Evolutionary conservation across 2,329 filamentous ascomycete species (phyloP), one percentile per base, ranked within the genome.

Genomic region (Alternaria triticina): DNA sequence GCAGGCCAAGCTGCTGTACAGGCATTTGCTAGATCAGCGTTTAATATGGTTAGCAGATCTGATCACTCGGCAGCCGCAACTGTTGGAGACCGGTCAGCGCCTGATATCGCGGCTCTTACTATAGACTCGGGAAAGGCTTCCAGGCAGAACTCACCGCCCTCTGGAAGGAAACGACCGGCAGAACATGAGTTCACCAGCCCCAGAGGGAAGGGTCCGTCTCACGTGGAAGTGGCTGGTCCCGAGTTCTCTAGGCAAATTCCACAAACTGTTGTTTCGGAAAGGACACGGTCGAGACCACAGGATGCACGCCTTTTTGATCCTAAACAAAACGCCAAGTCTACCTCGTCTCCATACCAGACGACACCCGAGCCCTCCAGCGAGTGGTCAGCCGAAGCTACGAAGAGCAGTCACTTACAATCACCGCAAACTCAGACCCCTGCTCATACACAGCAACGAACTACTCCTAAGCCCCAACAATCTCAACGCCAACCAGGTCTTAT

Each of bases 401-500:
- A 72, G 50, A 57, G 61, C 20, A 67, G 49, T 23, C 67, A 71
- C 30, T 27, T 68, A n/a, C 68, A 71, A 13, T 44, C 65, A 11
- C 50, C 65, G 4, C 68, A 69, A 23, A 28, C 58, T 46, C 65
- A 66, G 12, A 64, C 67, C 7, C 60, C 66, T 33, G 65, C 62
- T 15, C 71, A 56, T 25, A 51, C 59, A 20, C 40, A 58, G 6
- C 64, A 71, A 55, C 62, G 64, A 46, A 68, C 65, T 50, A 61
- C 58, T 23, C 62, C 60, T 12, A 66, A 59, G 20, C 50, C 59
- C n/a, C 67, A 64, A 12, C 13, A 57, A 43, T 46, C 61, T 27
- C 68, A 61, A 30, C 75, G 72, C 5, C 74, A 75, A 33, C 67
- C 71, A 4, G 69, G 71, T 4, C 65, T 86, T 81, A 67, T 75